Evolutionary conservation across 1,139 yeast species (phyloP).

Genomic region (Pichia sp.): DNA sequence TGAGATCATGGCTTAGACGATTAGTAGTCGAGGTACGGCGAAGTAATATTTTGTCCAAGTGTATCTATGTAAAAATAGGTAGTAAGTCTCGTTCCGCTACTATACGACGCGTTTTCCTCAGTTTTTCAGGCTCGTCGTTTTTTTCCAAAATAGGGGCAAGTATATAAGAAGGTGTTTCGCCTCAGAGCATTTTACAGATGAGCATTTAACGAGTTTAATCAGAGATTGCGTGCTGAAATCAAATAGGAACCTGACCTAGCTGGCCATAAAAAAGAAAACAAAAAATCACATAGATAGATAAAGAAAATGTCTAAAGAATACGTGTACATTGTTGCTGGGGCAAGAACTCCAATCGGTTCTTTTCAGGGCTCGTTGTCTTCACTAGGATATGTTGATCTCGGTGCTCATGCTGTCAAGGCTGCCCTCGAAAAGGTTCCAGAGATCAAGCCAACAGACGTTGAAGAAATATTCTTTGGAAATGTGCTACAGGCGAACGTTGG

Average conservation of each 20-base stretch:
- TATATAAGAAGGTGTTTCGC: not conserved
- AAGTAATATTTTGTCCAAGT: not conserved
- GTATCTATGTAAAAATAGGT: not conserved
- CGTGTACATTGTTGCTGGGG: slow-evolving; percentile 84
- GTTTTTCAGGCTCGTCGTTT: not conserved
- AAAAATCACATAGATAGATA: not conserved
- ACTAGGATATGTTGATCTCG: slow-evolving; percentile 76
- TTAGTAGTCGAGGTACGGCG: not conserved
- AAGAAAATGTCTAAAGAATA: slow-evolving; percentile 34
- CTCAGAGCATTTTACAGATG: not conserved
- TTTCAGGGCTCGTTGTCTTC: slow-evolving; percentile 81
- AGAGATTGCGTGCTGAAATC: no score
- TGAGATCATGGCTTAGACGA: slow-evolving; percentile 4
- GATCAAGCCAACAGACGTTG: slow-evolving; percentile 72
- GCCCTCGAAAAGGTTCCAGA: slow-evolving; percentile 82
- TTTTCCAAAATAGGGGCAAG: not conserved
- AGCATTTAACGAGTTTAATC: not conserved
- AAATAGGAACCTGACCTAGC: no score
- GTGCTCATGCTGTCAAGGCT: slow-evolving; percentile 86
- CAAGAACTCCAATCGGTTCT: slow-evolving; percentile 95
- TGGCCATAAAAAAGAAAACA: not conserved
- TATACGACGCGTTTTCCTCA: not conserved
- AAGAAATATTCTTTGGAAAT: slow-evolving; percentile 89
- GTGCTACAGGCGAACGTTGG: slow-evolving; percentile 93
- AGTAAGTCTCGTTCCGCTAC: not conserved